Evolutionary conservation across 2,329 filamentous ascomycete species (phyloP).

Genomic region (Nemania sp.): DNA sequence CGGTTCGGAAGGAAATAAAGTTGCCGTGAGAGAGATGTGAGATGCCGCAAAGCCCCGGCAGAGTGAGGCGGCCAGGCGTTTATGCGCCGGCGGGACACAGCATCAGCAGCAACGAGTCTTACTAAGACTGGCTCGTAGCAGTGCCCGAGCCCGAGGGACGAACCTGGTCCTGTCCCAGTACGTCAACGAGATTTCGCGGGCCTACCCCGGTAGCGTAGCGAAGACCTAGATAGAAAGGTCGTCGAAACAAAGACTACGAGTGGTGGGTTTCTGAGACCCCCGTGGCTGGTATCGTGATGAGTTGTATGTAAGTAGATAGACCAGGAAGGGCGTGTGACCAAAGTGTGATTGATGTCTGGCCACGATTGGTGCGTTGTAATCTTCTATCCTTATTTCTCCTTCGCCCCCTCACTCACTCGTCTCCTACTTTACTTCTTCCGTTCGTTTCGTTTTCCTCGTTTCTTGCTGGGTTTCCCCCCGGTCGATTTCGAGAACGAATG

Average conservation of each 20-base stretch:
- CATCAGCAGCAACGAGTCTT: conserved; percentile 12
- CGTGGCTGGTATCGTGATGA: conserved; percentile 5
- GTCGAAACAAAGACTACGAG: background rate
- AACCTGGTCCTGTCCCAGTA: background rate
- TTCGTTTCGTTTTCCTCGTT: background rate
- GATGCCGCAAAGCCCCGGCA: conserved; percentile 26
- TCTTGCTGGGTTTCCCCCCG: background rate
- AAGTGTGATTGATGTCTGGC: background rate
- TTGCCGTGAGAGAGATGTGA: conserved; percentile 23
- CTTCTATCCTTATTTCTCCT: background rate
- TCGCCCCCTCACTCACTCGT: background rate
- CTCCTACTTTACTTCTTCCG: background rate
- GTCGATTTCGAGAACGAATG: conserved; percentile 5
- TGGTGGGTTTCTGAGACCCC: conserved; percentile 2
- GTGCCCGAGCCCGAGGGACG: background rate
- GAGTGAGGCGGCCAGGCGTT: conserved; percentile 6
- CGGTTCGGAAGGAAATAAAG: conserved; percentile 24
- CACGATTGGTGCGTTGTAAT: background rate
- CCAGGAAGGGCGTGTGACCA: background rate
- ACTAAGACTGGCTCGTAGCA: conserved; percentile 23
- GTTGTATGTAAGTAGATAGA: background rate
- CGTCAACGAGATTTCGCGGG: too few species aligned
- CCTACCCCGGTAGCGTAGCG: too few species aligned
- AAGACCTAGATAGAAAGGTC: conserved; percentile 5
- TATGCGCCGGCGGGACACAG: conserved; percentile 16